Evolutionary conservation across 805 yeast genomes (phyloP), one percentile per base, ranked within the genome.

Genomic region (Candida silvicultrix): DNA sequence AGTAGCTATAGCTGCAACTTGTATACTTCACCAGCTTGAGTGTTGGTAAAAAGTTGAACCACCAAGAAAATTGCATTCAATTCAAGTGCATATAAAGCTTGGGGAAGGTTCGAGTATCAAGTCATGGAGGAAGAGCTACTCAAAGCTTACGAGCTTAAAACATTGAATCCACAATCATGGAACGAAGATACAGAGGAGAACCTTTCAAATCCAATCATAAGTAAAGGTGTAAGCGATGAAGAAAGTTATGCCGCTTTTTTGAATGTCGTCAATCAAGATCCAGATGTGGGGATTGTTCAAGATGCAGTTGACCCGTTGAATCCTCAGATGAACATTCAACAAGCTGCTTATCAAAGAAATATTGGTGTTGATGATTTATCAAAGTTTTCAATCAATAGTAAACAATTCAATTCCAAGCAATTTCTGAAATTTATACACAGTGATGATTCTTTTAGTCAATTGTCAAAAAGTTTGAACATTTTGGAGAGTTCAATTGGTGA

Each of bases 251-350:
- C 45, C 2, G 35, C 49, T 16, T 42, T 55, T 7, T 41, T 53
- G 40, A 55, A 50, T 20, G 44, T 53, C 25, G 58, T 59, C 4
- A 53, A 53, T 34, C 50, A 54, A n/a, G 58, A 61, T 48, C 45
- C 63, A 34, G 53, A 56, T 47, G 41, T 59, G 48, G 46, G 49
- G 39, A 50, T 54, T 32, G 41, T 57, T 40, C 43, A 54, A 45
- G 71, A 68, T 41, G 75, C 74, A 29, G 56, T 62, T 5, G 89
- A 83, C 53, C 86, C 88, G 1, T 62, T 83, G 48, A 82, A 81
- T 5, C 72, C 73, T 25, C 69, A 71, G n/a, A 66, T 64, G 21
- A 69, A 77, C 3, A 66, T 80, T 9, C 55, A 72, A 40, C 65
- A 70, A 19, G 69, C 68, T 34, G 59, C 78, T 36, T 55, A 61